Base-by-base conservation (phyloP, 352 stramenopile genomes). In the Phytophthora sojae region DNA sequence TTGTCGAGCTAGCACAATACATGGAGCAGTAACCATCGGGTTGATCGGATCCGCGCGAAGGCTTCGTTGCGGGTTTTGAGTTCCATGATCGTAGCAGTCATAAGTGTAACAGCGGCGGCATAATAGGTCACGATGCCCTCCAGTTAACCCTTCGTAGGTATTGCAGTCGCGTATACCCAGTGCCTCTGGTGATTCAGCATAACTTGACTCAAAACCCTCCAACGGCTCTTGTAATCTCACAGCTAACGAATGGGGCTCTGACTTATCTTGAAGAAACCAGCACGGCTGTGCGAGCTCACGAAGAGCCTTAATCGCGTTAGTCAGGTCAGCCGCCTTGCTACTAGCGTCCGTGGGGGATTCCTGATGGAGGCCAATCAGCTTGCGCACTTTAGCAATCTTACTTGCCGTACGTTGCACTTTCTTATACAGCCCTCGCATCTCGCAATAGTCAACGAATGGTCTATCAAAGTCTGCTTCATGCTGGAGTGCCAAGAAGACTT, bases 61-160 rank as follows among this genome's bases (percentile, higher is more conserved):
- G 11, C 57, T 68, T 17, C 84, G 85, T 23, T 77, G 75, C 3
- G 87, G 85, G 44, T 92, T 80, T 55, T 92, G 63, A 49, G 92
- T 95, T 1, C 92, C 92, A 68, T 98, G 95, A 37, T 97, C 71
- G 51, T 87, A 81, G 60, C 95, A 98, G 71, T 98, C 92, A 77
- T 98, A 98, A 0, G 69, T 83, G 65, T 92, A 98, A 73, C 95
- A 98, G 2, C 89, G 81, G 3, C 90, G 80, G 67, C 95, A 98
- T 64, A 98, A 97, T 3, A 98, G 58, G 61, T 94, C 82, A 0
- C 88, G 83, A 74, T 95, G 95, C 59, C 81, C 91, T 65, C 97
- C 89, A 47, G 87, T 83, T 15, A 91, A 51, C 9, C 85, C 69
- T 45, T 82, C 77, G 44, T 95, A 93, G 0, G 71, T 69, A 17